phyloP scores from a whole-genome alignment of 2,329 filamentous ascomycete species.

The Exophiala aquamarina region DNA sequence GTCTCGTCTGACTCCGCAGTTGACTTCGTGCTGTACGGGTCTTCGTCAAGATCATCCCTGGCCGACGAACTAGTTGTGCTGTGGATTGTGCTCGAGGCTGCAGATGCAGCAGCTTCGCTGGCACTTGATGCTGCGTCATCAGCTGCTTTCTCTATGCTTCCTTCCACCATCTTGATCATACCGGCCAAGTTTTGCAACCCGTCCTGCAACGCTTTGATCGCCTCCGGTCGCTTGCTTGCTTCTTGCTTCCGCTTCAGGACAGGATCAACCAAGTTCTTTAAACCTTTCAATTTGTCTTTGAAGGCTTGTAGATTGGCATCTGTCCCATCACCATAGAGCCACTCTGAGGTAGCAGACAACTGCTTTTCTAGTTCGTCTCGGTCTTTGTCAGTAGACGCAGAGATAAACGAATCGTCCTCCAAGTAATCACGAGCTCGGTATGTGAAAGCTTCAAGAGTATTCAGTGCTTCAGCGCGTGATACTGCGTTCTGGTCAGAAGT shows the following conservation, averaged over 20 bases:
- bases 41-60: constrained; percentile 75
- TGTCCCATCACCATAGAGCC: constrained; percentile 84
- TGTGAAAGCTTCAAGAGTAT: constrained; percentile 89
- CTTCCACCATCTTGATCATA: constrained; percentile 69
- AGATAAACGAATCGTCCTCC: constrained; percentile 71
- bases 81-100: constrained; percentile 46
- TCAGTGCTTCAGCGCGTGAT: constrained; percentile 80
- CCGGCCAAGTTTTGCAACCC: constrained; percentile 69
- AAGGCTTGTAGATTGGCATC: constrained; percentile 74
- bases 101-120: constrained; percentile 47
- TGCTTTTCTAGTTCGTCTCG: constrained; percentile 66
- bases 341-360: constrained; percentile 72
- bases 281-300: constrained; percentile 70
- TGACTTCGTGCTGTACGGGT: constrained; percentile 45
- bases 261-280: constrained; percentile 76
- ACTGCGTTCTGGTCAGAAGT: constrained; percentile 76
- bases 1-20: constrained; percentile 33
- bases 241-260: constrained; percentile 76
- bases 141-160: constrained; percentile 70
- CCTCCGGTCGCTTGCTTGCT: constrained; percentile 66
- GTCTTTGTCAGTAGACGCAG: constrained; percentile 67
- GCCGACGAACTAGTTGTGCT: constrained; percentile 46
- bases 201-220: constrained; percentile 66
- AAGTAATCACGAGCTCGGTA: constrained; percentile 85
- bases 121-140: constrained; percentile 59